Percentiles rank a stretch among this genome's conserved stretches.
These are phyloP conservation scores for Typha latifolia DNA, from an alignment of 176 grass and related monocot species.

Conservation along the genomic window DNA sequence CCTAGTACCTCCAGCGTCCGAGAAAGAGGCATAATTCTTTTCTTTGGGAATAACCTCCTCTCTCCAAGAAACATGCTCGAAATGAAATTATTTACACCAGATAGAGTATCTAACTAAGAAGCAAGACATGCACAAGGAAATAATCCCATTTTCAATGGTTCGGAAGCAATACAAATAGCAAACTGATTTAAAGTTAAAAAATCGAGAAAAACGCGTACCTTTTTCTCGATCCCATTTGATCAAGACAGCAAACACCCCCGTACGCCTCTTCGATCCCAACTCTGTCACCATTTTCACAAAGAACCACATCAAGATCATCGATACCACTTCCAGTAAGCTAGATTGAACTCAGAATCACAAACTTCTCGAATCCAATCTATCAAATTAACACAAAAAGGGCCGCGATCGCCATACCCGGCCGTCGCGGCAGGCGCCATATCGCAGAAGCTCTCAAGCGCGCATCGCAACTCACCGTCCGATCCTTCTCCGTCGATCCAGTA, in stretches of 20 bases:
- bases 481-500: constrained; percentile 38
- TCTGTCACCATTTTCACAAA: neutral
- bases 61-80: too few relatives aligned
- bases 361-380: neutral
- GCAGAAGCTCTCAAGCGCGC: constrained; percentile 33
- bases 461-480: constrained; percentile 30
- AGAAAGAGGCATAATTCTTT: too few relatives aligned
- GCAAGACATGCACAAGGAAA: neutral
- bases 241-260: constrained; percentile 12
- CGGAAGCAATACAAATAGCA: neutral
- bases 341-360: constrained; percentile 6
- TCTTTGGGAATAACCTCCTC: too few relatives aligned
- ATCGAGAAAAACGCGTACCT: constrained; percentile 19
- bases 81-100: neutral
- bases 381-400: neutral
- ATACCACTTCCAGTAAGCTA: constrained; percentile 7
- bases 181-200: neutral
- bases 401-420: neutral
- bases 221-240: constrained; percentile 26
- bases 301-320: neutral
- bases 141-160: neutral
- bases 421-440: neutral
- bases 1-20: too few relatives aligned
- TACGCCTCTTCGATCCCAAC: constrained; percentile 24
- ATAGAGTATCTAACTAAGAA: neutral